Conservation (phyloP, 2,329 filamentous ascomycete genomes). For the Aspergillus fumigatus region DNA sequence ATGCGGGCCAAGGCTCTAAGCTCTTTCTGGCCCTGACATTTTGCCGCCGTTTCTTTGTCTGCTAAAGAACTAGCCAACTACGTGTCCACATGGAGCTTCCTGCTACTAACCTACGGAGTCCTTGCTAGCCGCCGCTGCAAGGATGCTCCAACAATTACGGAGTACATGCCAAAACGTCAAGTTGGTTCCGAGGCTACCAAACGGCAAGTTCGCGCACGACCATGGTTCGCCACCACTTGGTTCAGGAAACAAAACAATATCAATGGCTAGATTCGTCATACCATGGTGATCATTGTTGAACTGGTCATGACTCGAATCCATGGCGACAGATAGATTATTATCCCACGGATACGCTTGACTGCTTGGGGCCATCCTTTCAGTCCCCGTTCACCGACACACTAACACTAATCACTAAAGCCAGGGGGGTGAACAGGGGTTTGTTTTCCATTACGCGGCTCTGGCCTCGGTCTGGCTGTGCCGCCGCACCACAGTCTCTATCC, state of each 20-base stretch:
- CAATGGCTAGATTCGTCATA: neutral
- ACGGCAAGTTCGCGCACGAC: neutral
- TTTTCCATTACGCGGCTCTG: neutral
- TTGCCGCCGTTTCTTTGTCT: neutral
- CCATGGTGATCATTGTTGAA: neutral
- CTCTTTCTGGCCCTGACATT: neutral
- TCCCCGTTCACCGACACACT: neutral
- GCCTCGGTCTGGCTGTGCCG: neutral
- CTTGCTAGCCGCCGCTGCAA: neutral
- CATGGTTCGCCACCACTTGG: neutral
- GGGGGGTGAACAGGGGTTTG: neutral
- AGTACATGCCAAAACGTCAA: neutral
- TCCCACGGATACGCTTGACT: neutral
- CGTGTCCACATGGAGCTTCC: too few species aligned
- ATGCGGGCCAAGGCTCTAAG: constrained; percentile 11
- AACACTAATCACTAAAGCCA: neutral
- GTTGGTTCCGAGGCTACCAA: neutral
- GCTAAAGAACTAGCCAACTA: neutral
- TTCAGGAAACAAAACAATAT: neutral
- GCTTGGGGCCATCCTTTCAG: neutral
- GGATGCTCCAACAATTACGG: neutral
- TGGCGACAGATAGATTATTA: neutral
- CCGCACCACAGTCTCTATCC: neutral
- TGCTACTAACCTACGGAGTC: neutral
- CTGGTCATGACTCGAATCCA: neutral